Evolutionary conservation across 1,284 basidiomycete species (phyloP).

Genomic region (Pascua sp.): DNA sequence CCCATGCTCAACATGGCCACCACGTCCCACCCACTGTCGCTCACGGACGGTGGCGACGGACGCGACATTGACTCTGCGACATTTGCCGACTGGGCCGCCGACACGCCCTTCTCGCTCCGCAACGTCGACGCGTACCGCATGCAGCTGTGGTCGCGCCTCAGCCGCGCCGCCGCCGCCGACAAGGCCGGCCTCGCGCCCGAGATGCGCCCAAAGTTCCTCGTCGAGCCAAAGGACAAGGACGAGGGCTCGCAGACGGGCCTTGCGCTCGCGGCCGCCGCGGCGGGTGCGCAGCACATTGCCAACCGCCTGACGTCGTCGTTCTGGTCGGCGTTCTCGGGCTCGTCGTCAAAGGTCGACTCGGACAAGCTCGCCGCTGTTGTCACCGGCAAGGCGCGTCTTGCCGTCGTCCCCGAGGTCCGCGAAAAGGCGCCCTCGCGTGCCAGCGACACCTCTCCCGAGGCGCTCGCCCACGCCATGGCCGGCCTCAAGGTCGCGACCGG

Average conservation of each 20-base stretch:
- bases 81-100: conserved; percentile 60
- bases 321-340: conserved; percentile 48
- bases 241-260: not conserved
- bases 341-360: conserved; percentile 33
- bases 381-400: conserved; percentile 45
- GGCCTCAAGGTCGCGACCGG: conserved; percentile 36
- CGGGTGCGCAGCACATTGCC: conserved; percentile 44
- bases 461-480: conserved; percentile 28
- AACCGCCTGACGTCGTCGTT: conserved; percentile 48
- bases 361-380: conserved; percentile 52
- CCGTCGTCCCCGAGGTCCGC: conserved; percentile 24
- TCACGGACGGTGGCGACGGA: conserved; percentile 28
- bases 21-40: conserved; percentile 16
- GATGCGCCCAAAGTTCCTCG: conserved; percentile 48
- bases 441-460: conserved; percentile 16
- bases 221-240: conserved; percentile 20
- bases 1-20: conserved; percentile 60
- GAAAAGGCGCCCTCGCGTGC: not conserved
- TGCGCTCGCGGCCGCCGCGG: conserved; percentile 18
- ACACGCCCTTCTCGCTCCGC: conserved; percentile 76
- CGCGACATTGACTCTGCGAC: conserved; percentile 57
- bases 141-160: conserved; percentile 83
- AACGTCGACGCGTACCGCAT: conserved; percentile 76
- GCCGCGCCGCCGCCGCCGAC: conserved; percentile 50
- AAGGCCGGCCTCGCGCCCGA: conserved; percentile 36